These are phyloP conservation scores for Cercospora berteroae DNA, from an alignment of 2,329 filamentous ascomycete genomes.

Conservation along the genomic window DNA sequence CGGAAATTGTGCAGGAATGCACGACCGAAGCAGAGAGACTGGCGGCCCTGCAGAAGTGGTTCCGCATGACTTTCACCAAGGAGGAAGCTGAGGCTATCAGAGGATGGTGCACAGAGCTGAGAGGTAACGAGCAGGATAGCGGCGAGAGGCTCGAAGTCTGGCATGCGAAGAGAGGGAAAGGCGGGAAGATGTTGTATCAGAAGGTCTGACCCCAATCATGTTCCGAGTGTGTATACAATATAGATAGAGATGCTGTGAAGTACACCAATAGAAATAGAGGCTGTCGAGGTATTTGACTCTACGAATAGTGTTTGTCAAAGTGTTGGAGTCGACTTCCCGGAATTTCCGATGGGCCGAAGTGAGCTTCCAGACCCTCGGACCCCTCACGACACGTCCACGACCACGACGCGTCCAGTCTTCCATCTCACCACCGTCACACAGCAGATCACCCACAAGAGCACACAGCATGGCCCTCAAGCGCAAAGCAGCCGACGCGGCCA, in stretches of 20 bases:
- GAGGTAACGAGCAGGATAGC: background rate
- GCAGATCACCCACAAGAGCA: conserved; percentile 11
- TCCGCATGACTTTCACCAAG: conserved; percentile 44
- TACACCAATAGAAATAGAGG: background rate
- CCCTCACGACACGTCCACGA: conserved; percentile 4
- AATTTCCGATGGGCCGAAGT: background rate
- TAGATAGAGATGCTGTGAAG: background rate
- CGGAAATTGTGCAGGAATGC: conserved; percentile 43
- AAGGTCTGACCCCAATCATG: background rate
- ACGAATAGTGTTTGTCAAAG: background rate
- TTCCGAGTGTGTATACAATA: background rate
- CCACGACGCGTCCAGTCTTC: background rate
- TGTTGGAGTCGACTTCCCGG: background rate
- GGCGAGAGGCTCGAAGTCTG: conserved; percentile 3
- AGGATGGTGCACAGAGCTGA: conserved; percentile 28
- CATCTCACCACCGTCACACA: background rate
- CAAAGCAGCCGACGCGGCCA: conserved; percentile 47
- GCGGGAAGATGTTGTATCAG: background rate
- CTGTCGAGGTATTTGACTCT: background rate
- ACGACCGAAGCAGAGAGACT: conserved; percentile 44
- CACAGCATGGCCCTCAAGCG: conserved; percentile 52
- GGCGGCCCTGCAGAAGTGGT: conserved; percentile 44
- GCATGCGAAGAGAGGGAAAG: conserved; percentile 13
- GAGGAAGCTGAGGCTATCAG: conserved; percentile 41
- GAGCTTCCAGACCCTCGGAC: conserved; percentile 1